Evolutionary conservation across 345 rosid species (phyloP).

Genomic region (Pugionium dolabratum): DNA sequence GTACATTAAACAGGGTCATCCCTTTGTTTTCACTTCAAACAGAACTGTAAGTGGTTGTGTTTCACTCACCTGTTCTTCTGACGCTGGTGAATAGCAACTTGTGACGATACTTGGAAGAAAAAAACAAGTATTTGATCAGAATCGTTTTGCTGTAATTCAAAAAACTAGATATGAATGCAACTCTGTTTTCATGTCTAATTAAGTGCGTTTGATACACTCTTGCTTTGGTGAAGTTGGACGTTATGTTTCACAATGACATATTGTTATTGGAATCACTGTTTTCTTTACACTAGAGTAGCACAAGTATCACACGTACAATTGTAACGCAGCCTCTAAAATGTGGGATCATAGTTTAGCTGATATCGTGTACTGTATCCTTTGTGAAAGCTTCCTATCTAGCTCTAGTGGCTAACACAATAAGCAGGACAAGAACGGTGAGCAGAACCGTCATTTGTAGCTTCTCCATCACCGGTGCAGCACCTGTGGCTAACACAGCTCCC

Average conservation of each 20-base stretch:
- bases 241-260: slow-evolving; percentile 10
- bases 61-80: slow-evolving; percentile 19
- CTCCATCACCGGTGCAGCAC: slow-evolving; percentile 49
- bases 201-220: slow-evolving; percentile 13
- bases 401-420: slow-evolving; percentile 66
- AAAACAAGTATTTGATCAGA: slow-evolving; percentile 11
- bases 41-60: slow-evolving; percentile 29
- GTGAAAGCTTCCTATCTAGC: slow-evolving; percentile 24
- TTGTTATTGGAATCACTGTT: slow-evolving; percentile 20
- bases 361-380: background rate
- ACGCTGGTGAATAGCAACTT: slow-evolving; percentile 12
- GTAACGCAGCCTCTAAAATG: background rate
- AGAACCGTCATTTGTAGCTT: slow-evolving; percentile 68
- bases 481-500: slow-evolving; percentile 37
- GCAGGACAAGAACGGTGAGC: slow-evolving; percentile 63
- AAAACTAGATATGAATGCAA: slow-evolving; percentile 17
- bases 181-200: slow-evolving; percentile 19
- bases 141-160: slow-evolving; percentile 1
- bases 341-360: slow-evolving; percentile 6
- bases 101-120: slow-evolving; percentile 2
- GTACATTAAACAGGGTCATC: slow-evolving; percentile 38
- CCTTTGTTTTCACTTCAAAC: slow-evolving; percentile 16
- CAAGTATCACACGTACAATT: slow-evolving; percentile 13
- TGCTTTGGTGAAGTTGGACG: slow-evolving; percentile 5
- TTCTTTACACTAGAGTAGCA: slow-evolving; percentile 15